Conservation (phyloP, 768 basidiomycete genomes). For the Serendipita sp. region DNA sequence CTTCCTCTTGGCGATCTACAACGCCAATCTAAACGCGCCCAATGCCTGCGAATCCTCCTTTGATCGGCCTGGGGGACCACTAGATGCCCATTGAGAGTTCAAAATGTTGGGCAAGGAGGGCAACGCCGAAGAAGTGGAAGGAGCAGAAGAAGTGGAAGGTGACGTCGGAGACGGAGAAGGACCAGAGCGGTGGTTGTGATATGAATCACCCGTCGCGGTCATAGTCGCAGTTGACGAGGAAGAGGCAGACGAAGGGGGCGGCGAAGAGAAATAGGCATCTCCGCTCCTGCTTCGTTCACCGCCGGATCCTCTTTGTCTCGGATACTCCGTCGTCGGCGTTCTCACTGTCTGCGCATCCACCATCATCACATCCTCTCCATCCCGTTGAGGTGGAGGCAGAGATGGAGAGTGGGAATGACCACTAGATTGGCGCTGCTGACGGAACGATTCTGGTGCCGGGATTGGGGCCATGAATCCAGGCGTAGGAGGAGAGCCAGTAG, state of each 20-base stretch:
- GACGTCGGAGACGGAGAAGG: background rate
- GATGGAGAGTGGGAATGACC: too few species aligned
- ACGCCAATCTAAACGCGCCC: background rate
- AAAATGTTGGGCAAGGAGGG: background rate
- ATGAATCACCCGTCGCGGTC: too few species aligned
- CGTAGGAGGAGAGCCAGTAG: background rate
- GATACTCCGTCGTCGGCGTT: slow-evolving; percentile 1
- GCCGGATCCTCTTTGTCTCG: background rate
- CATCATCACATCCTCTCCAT: background rate
- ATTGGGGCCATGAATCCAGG: background rate
- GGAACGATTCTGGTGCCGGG: background rate
- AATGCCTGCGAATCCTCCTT: background rate
- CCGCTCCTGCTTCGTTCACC: background rate
- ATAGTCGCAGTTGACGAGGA: background rate
- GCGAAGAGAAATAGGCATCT: background rate
- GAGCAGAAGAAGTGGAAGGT: background rate
- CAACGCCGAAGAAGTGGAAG: background rate
- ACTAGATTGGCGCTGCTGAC: background rate
- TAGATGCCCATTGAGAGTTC: background rate
- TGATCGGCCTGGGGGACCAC: background rate
- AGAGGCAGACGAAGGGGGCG: background rate
- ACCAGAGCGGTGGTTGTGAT: too few species aligned
- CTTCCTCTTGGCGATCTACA: background rate
- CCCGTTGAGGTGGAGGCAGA: background rate
- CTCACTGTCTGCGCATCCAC: background rate